Conservation (phyloP, 257 asterid genomes). For the Nicotiana noctiflora region DNA sequence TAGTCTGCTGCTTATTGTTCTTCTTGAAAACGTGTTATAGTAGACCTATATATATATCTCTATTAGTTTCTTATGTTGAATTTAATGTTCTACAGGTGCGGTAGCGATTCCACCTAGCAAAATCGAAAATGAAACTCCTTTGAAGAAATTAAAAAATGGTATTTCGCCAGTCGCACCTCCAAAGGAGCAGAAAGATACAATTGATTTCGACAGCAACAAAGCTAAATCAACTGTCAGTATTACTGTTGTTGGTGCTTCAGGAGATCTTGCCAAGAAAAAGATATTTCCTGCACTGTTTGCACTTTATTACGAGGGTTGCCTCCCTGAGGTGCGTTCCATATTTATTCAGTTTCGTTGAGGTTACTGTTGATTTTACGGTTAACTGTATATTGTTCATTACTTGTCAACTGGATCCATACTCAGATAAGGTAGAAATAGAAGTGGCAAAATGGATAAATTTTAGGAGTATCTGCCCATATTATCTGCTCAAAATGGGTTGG, state of each 20-base stretch:
- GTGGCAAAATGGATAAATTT: too few relatives aligned
- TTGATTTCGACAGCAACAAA: conserved; percentile 16
- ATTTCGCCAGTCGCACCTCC: conserved; percentile 30
- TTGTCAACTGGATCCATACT: not conserved
- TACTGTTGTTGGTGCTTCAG: conserved; percentile 96
- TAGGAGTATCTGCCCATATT: too few relatives aligned
- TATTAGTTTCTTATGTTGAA: conserved; percentile 12
- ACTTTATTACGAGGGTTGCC: conserved; percentile 85
- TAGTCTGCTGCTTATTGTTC: not conserved
- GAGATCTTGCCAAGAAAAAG: conserved; percentile 98
- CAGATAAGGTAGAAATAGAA: not conserved
- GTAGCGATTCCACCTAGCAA: conserved; percentile 24
- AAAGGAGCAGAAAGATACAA: conserved; percentile 19
- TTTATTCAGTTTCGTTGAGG: not conserved
- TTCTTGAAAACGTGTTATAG: not conserved
- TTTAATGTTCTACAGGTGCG: conserved; percentile 31
- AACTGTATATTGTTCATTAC: not conserved
- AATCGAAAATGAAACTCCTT: conserved; percentile 27
- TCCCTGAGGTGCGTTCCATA: conserved; percentile 66
- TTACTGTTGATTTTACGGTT: not conserved
- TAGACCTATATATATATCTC: not conserved
- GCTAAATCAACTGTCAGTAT: conserved; percentile 66
- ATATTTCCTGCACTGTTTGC: conserved; percentile 98
- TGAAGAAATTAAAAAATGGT: conserved; percentile 37
- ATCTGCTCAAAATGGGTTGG: too few relatives aligned